A percentile compares a stretch with the other conserved stretches of the same genome.
Conservation (phyloP, 148 eudicot genomes). For the Cornus florida region DNA sequence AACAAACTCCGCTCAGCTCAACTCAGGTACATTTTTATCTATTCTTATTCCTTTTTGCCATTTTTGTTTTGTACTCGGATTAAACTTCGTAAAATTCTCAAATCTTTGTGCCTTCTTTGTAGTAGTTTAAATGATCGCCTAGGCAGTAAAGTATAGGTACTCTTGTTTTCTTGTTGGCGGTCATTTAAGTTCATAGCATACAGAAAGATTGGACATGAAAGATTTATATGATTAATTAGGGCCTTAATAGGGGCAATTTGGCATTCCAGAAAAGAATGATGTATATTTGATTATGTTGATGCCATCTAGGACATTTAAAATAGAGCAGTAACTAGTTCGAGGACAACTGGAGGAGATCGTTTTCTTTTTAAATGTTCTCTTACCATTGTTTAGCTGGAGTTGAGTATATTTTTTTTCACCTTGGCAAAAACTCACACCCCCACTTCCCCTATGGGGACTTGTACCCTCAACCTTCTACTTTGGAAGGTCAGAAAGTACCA, state of each 20-base stretch:
- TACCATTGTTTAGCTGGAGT: background rate
- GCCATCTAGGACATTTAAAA: background rate
- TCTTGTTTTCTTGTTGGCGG: background rate
- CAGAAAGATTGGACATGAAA: background rate
- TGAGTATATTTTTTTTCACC: background rate
- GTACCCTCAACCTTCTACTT: too few species aligned
- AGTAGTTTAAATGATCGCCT: background rate
- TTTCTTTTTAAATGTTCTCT: background rate
- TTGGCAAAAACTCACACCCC: too few species aligned
- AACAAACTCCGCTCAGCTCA: conserved; percentile 60
- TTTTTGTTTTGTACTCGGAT: background rate
- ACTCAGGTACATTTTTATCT: conserved; percentile 51
- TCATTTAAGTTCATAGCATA: background rate
- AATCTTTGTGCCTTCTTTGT: background rate
- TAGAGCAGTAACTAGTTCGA: background rate
- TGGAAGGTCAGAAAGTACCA: too few species aligned
- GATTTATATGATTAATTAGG: background rate
- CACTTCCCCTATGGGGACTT: too few species aligned
- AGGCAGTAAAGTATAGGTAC: background rate
- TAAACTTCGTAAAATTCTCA: background rate
- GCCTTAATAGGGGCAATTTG: background rate
- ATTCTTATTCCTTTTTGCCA: background rate
- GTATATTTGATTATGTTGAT: background rate
- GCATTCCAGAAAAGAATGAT: background rate
- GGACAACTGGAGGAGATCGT: background rate